Conservation (phyloP, 1,139 yeast genomes). For the Entelexis sorbosivorans region DNA sequence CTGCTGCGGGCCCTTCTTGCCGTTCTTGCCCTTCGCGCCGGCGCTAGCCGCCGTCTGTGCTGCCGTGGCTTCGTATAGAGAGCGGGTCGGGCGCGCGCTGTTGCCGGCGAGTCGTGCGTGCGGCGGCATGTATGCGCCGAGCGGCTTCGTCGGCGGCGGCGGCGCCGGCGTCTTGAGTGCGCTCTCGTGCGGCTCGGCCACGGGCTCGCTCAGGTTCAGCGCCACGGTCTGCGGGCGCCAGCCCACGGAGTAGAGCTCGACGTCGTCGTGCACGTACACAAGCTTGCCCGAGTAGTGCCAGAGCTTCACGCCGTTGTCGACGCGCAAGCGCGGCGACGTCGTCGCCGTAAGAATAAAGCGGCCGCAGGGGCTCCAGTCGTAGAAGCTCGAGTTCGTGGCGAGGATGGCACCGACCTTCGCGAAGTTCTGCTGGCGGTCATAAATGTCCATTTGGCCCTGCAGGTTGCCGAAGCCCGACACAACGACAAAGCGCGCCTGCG, state of each 20-base stretch:
- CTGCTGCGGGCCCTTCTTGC: constrained; percentile 1
- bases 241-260: constrained; percentile 65
- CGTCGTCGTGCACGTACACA: constrained; percentile 64
- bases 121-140: constrained; percentile 83
- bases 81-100: constrained; percentile 21
- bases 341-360: constrained; percentile 89
- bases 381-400: constrained; percentile 87
- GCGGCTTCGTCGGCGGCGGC: constrained; percentile 32
- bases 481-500: constrained; percentile 81
- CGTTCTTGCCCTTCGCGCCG: constrained; percentile 3
- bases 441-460: constrained; percentile 91
- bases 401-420: constrained; percentile 68
- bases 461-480: constrained; percentile 97
- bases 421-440: constrained; percentile 85
- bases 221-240: constrained; percentile 80
- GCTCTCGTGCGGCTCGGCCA: constrained; percentile 40
- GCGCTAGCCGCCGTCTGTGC: constrained; percentile 28
- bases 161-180: constrained; percentile 24
- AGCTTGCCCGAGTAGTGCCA: constrained; percentile 89
- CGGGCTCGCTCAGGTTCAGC: constrained; percentile 25
- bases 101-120: constrained; percentile 50
- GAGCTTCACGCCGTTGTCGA: constrained; percentile 85
- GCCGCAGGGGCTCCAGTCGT: constrained; percentile 99
- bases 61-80: constrained; percentile 42
- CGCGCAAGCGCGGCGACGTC: constrained; percentile 91